Percentiles rank a stretch among this genome's conserved stretches.
These are phyloP conservation scores for Mallotus nudiflorus DNA, from an alignment of 345 rosid genomes.

Conservation along the genomic window DNA sequence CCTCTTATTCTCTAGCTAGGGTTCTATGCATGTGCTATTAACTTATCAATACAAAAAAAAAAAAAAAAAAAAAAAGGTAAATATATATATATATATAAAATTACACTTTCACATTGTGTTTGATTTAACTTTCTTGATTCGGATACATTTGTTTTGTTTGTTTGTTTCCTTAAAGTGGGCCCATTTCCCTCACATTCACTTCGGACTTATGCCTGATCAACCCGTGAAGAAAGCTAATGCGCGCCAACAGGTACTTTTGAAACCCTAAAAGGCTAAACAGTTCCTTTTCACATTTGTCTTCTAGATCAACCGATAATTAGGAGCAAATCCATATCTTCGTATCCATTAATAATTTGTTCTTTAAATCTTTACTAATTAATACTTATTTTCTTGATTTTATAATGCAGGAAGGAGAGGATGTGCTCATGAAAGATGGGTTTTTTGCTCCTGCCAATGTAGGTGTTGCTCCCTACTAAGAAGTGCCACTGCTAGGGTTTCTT, in stretches of 20 bases:
- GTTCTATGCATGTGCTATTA: neutral
- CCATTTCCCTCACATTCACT: slow-evolving; percentile 97
- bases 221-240: slow-evolving; percentile 81
- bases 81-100: no score
- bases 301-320: no score
- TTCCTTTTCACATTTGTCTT: neutral
- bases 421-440: slow-evolving; percentile 74
- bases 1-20: neutral
- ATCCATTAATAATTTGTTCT: no score
- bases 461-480: slow-evolving; percentile 57
- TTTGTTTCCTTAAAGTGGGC: slow-evolving; percentile 67
- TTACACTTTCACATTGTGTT: neutral
- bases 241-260: slow-evolving; percentile 64
- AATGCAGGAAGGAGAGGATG: slow-evolving; percentile 76
- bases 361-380: no score
- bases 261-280: slow-evolving; percentile 16
- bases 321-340: no score
- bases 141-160: slow-evolving; percentile 11
- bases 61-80: no score
- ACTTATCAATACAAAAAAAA: no score
- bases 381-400: neutral
- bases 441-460: slow-evolving; percentile 71
- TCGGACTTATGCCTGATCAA: slow-evolving; percentile 97
- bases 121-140: neutral
- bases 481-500: neutral